Evolutionary conservation across 257 asterid species (phyloP), one percentile per base, ranked within the genome.

Genomic region (Lycium barbarum): DNA sequence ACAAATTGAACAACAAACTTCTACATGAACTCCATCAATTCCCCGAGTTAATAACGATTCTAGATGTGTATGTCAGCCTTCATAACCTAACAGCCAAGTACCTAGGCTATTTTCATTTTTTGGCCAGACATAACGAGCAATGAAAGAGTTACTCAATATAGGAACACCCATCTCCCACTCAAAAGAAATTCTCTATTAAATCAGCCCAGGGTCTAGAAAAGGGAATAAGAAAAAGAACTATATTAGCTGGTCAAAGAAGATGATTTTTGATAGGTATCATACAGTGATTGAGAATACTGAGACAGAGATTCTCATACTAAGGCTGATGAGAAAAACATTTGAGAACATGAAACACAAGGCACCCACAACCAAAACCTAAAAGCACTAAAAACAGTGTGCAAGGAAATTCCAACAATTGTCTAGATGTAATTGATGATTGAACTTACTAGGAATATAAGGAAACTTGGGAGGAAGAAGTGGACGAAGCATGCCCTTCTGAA

Each of bases 361-460:
- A 7, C 51, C 63, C 0, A 5, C 65, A 7, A 76, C 63, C 82
- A 51, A 76, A 51, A 76, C 47, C 45, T 13, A 26, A 51, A 51
- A 51, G 6, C 65, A 51, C 40, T 76, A 33, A 2, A 14, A 55
- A 11, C 20, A 68, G 18, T 4, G 78, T 33, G 26, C 9, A 22
- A 76, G 22, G 63, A 78, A 79, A 58, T 40, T 85, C 83, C 67
- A 61, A 51, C 36, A 51, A 51, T n/a, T n/a, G 47, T 53, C 82
- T 51, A 14, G 47, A 76, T 76, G 26, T 76, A 76, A 55, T 15
- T 62, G 7, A 82, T 67, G 59, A 58, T 59, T 11, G 80, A 82
- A 79, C 92, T 88, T 86, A 93, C 97, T 86, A 2, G 97, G 98
- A 43, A 92, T 87, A 10, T 82, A 57, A 59, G 91, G 96, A 87